These are phyloP conservation scores for Rachicladosporium sp. DNA, from an alignment of 2,329 filamentous ascomycete genomes.

Conservation along the genomic window DNA sequence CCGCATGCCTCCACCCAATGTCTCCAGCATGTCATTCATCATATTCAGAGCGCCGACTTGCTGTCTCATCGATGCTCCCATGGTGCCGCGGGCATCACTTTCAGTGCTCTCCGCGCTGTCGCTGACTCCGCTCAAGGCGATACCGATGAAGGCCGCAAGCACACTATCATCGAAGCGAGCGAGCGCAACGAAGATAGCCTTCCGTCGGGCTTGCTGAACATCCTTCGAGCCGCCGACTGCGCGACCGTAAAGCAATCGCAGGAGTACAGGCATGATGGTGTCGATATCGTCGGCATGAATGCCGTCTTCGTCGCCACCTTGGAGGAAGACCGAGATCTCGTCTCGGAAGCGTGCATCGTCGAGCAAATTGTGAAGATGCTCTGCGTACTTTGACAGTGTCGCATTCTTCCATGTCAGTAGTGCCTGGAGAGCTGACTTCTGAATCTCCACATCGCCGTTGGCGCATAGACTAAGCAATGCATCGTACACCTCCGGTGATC, in stretches of 20 bases:
- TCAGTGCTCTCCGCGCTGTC: background rate
- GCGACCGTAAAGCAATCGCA: constrained; percentile 79
- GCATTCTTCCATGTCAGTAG: constrained; percentile 82
- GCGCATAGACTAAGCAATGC: constrained; percentile 63
- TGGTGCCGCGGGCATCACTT: background rate
- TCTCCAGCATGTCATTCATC: constrained; percentile 74
- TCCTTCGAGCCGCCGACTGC: constrained; percentile 71
- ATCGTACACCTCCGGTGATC: constrained; percentile 60
- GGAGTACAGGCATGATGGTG: constrained; percentile 70
- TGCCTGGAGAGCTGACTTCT: constrained; percentile 72
- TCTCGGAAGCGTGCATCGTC: constrained; percentile 89
- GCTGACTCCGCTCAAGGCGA: constrained; percentile 54
- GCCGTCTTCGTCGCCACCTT: constrained; percentile 53
- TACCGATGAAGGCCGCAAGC: constrained; percentile 68
- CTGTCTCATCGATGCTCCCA: constrained; percentile 40
- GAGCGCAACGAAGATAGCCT: constrained; percentile 61
- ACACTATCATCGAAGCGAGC: constrained; percentile 64
- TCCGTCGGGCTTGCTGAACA: constrained; percentile 68
- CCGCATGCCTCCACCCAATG: constrained; percentile 61
- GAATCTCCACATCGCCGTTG: constrained; percentile 83
- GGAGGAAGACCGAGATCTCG: constrained; percentile 76
- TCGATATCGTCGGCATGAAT: constrained; percentile 60
- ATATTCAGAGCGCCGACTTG: constrained; percentile 89
- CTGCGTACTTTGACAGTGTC: constrained; percentile 63
- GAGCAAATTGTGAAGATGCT: constrained; percentile 73